Percentiles rank a stretch among this genome's conserved stretches.
Evolutionary conservation across 106 monocot species (phyloP).

Genomic region (Dioscorea dumetorum): DNA sequence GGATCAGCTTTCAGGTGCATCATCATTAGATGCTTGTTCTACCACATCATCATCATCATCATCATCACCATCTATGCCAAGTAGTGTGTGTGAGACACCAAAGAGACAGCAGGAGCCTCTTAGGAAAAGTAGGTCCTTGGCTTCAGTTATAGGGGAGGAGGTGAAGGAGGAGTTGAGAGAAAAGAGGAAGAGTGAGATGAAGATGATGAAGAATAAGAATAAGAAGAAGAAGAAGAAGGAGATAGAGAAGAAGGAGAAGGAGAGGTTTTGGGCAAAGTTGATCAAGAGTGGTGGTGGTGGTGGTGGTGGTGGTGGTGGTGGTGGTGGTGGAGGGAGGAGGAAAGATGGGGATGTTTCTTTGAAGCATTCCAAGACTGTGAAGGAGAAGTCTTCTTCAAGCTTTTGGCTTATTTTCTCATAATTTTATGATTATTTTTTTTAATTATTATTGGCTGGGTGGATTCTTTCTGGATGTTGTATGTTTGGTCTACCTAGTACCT

Average conservation of each 20-base stretch:
- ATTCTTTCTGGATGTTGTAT: not conserved
- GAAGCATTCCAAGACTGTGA: constrained; percentile 18
- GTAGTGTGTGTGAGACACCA: too few relatives aligned
- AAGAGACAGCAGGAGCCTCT: constrained; percentile 3
- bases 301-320: not conserved
- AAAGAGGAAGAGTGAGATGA: not conserved
- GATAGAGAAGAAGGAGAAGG: constrained; percentile 3
- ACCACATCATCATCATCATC: not conserved
- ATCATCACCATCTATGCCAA: not conserved
- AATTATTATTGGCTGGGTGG: not conserved
- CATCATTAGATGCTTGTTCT: not conserved
- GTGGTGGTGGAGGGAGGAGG: not conserved
- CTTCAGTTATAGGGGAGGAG: not conserved
- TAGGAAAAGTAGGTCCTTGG: constrained; percentile 20
- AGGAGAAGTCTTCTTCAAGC: constrained; percentile 16
- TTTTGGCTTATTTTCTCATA: constrained; percentile 8
- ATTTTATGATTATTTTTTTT: not conserved
- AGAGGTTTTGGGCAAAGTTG: constrained; percentile 18
- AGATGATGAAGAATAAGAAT: too few relatives aligned
- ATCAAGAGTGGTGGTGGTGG: too few relatives aligned
- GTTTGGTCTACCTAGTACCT: too few relatives aligned
- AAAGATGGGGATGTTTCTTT: constrained; percentile 6
- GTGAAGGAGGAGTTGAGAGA: constrained; percentile 1
- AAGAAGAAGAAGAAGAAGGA: too few relatives aligned
- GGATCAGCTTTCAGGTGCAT: not conserved